Base-by-base conservation (phyloP, 2,329 filamentous ascomycete species). In the Hymenoscyphus salicellus region DNA sequence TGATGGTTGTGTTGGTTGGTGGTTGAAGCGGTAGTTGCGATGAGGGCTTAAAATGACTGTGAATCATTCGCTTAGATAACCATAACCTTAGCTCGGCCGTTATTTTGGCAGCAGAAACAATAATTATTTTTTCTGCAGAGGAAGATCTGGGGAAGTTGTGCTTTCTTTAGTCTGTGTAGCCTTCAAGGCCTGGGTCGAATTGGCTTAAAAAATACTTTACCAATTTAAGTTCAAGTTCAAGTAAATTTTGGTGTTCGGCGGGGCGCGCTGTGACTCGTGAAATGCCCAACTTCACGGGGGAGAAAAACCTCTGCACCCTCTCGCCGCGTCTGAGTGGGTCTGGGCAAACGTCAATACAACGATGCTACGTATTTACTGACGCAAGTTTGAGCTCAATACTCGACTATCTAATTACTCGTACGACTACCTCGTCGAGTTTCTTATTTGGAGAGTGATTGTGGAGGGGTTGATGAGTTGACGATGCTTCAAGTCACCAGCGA, bases 401-500 rank as follows among this genome's bases (percentile, higher is more conserved):
- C 11, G 20, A 14, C 23, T 23, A 23, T 52, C 20, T 5, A 23
- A 14, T 52, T 52, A 26, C 10, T 26, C 46, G 8, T 8, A 52
- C 11, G 20, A 26, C 10, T 8, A 16, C 46, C 20, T 2, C 14
- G 8, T 52, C 46, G 23, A 23, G 3, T 7, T 60, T 65, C 4
- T 43, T 55, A 17, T 23, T 43, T 23, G 55, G 60, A 2, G 49
- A 26, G 20, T 52, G 20, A 11, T 26, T 52, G 46, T 52, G 7
- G 59, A 64, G 64, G 65, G 65, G 16, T 41, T 7, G 56, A 65
- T 66, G 65, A 66, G 16, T 41, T 62, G 52, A 70, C 60, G 14
- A 74, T 73, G 72, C 62, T 67, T 62, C 66, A 69, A 63, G 63
- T 68, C 38, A 65, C 38, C 28, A 46, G 69, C 38, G 70, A 73